phyloP scores from a whole-genome alignment of 2,329 filamentous ascomycete genomes.

The Aspergillus jensenii region DNA sequence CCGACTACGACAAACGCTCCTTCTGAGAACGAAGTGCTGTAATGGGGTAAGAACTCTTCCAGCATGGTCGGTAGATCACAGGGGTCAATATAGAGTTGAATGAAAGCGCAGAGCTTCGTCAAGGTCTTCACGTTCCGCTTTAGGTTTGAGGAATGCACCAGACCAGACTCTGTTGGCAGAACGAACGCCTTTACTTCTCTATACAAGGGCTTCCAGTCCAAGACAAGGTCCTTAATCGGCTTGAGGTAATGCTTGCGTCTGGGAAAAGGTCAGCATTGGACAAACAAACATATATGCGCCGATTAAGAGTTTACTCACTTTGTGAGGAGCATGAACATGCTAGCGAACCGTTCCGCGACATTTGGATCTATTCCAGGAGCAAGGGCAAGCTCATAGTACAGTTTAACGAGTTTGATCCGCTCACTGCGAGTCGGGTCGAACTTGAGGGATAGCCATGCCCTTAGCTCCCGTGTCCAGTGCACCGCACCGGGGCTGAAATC shows the following conservation, averaged over 20 bases:
- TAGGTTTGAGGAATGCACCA: slow-evolving; percentile 61
- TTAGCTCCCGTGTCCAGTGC: slow-evolving; percentile 95
- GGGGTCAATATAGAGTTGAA: slow-evolving; percentile 90
- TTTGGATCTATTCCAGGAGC: slow-evolving; percentile 82
- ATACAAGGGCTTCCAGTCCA: slow-evolving; percentile 93
- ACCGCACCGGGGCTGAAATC: slow-evolving; percentile 92
- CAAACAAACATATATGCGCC: background rate
- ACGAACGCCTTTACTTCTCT: slow-evolving; percentile 90
- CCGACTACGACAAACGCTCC: slow-evolving; percentile 92
- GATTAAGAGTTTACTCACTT: slow-evolving; percentile 60
- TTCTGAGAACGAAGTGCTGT: slow-evolving; percentile 89
- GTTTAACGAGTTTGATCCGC: slow-evolving; percentile 76
- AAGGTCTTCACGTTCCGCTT: slow-evolving; percentile 71
- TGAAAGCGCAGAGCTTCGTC: slow-evolving; percentile 85
- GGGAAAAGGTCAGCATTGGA: slow-evolving; percentile 19
- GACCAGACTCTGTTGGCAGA: slow-evolving; percentile 74
- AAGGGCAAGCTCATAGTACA: slow-evolving; percentile 92
- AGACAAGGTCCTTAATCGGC: slow-evolving; percentile 79
- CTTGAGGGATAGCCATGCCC: slow-evolving; percentile 93
- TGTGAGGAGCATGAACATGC: slow-evolving; percentile 95
- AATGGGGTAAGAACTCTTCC: slow-evolving; percentile 78
- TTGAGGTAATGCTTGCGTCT: slow-evolving; percentile 95
- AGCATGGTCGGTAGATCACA: slow-evolving; percentile 78
- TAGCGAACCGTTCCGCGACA: slow-evolving; percentile 85
- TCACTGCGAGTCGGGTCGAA: slow-evolving; percentile 90